A percentile compares a stretch with the other conserved stretches of the same genome.
phyloP scores from a whole-genome alignment of 2,329 filamentous ascomycete genomes.

The Verticillium tricorpus region DNA sequence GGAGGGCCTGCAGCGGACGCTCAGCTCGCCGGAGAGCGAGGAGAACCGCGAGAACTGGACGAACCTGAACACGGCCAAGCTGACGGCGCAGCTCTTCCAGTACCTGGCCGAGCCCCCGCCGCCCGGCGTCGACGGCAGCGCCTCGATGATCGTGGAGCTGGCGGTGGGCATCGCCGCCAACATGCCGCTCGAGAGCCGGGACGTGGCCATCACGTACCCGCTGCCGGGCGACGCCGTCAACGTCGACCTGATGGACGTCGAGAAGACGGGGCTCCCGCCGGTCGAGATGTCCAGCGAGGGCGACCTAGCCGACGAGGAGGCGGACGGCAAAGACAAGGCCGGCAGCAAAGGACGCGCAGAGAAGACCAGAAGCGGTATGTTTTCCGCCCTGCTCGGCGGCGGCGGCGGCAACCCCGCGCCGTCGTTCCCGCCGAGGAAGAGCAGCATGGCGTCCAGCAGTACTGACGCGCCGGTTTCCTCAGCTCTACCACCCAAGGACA shows the following conservation, averaged over 20 bases:
- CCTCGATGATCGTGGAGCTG: conserved; percentile 88
- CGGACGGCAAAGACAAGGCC: conserved; percentile 38
- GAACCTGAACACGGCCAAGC: conserved; percentile 61
- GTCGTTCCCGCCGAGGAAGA: not conserved
- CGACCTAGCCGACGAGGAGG: conserved; percentile 35
- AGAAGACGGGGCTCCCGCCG: conserved; percentile 64
- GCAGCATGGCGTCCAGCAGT: not conserved
- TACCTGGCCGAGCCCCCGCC: conserved; percentile 74
- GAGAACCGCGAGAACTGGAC: conserved; percentile 67
- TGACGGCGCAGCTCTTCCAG: conserved; percentile 66
- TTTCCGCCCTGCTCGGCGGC: conserved; percentile 14
- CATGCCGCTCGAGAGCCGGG: conserved; percentile 83
- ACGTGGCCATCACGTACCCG: conserved; percentile 84
- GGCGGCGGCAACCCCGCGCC: not conserved
- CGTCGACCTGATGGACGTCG: conserved; percentile 77
- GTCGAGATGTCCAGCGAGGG: conserved; percentile 45
- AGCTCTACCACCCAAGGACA: conserved; percentile 35
- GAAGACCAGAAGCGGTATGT: conserved; percentile 45
- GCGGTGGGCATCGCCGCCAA: conserved; percentile 82
- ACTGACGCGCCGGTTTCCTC: conserved; percentile 18
- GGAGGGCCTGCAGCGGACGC: conserved; percentile 73
- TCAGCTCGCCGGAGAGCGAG: conserved; percentile 61
- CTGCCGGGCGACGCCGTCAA: conserved; percentile 69
- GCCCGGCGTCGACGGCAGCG: conserved; percentile 77
- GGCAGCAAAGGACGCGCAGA: conserved; percentile 32